Percentiles rank a stretch among this genome's conserved stretches.
These are phyloP conservation scores for Amanita subjunquillea DNA, from an alignment of 768 basidiomycete genomes.

Conservation along the genomic window DNA sequence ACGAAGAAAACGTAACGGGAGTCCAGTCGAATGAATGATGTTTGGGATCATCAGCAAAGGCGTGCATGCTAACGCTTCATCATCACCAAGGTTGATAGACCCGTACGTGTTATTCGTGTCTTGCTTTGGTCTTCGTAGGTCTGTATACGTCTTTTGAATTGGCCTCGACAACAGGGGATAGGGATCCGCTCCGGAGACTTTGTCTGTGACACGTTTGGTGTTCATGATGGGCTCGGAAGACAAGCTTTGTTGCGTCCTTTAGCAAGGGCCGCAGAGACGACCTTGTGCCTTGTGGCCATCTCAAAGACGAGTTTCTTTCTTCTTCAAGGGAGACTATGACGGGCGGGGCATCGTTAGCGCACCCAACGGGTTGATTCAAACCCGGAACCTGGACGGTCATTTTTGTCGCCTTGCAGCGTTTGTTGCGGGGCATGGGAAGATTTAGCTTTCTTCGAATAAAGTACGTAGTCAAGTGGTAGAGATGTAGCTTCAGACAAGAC, in stretches of 20 bases:
- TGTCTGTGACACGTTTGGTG: not conserved
- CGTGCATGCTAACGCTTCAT: no score
- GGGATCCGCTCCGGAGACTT: not conserved
- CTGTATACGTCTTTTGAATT: no score
- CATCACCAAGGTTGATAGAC: no score
- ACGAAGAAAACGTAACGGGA: not conserved
- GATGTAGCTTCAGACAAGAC: not conserved
- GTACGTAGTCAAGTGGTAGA: not conserved
- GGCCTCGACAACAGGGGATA: no score
- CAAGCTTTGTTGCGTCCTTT: not conserved
- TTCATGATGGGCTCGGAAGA: not conserved
- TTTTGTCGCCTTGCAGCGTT: no score
- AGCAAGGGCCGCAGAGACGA: not conserved
- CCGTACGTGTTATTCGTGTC: no score
- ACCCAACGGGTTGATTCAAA: not conserved
- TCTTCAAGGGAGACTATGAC: not conserved
- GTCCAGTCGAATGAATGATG: not conserved
- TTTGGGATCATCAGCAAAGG: no score
- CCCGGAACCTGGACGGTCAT: not conserved
- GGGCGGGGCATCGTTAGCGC: no score
- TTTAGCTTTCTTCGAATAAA: no score
- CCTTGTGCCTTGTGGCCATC: not conserved
- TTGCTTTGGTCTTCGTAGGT: no score
- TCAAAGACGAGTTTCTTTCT: not conserved
- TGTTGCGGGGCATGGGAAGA: no score